Evolutionary conservation across 2,329 filamentous ascomycete species (phyloP).

Genomic region (Monosporascus cannonballus): DNA sequence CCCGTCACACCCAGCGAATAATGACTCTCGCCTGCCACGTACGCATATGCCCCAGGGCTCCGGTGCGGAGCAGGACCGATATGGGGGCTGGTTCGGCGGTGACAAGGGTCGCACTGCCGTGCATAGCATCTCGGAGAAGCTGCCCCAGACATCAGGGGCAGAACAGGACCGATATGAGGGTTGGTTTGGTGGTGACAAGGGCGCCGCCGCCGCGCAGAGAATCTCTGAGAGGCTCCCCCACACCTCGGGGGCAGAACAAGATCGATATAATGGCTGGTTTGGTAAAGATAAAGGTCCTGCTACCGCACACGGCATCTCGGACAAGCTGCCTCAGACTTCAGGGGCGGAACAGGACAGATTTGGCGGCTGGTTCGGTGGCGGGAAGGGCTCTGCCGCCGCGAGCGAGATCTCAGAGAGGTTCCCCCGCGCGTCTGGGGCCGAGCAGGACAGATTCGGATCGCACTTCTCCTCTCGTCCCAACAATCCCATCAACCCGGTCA

Average conservation of each 20-base stretch:
- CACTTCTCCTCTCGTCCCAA: slow-evolving; percentile 12
- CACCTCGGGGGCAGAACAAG: slow-evolving; percentile 16
- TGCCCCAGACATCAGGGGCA: slow-evolving; percentile 11
- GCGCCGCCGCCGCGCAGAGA: slow-evolving; percentile 10
- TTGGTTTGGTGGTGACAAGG: slow-evolving; percentile 15
- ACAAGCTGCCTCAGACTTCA: slow-evolving; percentile 9
- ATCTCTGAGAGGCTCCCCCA: slow-evolving; percentile 11
- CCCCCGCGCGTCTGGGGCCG: slow-evolving; percentile 10
- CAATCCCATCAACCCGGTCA: slow-evolving; percentile 7
- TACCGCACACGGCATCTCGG: slow-evolving; percentile 8
- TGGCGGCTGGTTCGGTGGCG: slow-evolving; percentile 14
- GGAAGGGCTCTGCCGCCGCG: slow-evolving; percentile 5
- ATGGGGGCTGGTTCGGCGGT: slow-evolving; percentile 11
- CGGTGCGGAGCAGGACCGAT: slow-evolving; percentile 18
- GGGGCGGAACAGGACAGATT: slow-evolving; percentile 20
- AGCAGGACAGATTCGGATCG: slow-evolving; percentile 15
- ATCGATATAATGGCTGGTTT: slow-evolving; percentile 16
- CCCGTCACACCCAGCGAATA: slow-evolving; percentile 1
- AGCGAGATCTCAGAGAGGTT: slow-evolving; percentile 11
- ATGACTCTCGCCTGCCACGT: background rate
- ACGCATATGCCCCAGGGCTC: slow-evolving; percentile 2
- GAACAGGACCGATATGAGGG: slow-evolving; percentile 16
- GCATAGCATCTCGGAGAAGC: slow-evolving; percentile 8
- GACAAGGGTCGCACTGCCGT: slow-evolving; percentile 12
- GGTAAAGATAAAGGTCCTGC: slow-evolving; percentile 10